These are phyloP conservation scores for Aspergillus sergii DNA, from an alignment of 2,329 filamentous ascomycete genomes.

Conservation along the genomic window DNA sequence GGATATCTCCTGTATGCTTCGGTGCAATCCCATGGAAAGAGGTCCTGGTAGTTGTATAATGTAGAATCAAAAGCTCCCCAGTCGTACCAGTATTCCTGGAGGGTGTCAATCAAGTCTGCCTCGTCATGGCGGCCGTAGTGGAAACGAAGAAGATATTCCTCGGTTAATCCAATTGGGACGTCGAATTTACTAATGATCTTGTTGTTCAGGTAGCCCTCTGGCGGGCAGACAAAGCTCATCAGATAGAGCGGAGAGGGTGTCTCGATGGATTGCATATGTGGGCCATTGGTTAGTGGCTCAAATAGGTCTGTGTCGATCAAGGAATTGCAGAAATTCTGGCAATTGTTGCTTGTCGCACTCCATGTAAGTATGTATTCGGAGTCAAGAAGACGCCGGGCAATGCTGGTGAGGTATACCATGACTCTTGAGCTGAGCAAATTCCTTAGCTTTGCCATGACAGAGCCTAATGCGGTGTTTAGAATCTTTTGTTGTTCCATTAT, in stretches of 20 bases:
- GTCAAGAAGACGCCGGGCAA: constrained; percentile 33
- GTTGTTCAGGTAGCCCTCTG: constrained; percentile 24
- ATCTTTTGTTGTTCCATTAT: neutral
- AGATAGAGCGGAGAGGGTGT: constrained; percentile 33
- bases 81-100: constrained; percentile 52
- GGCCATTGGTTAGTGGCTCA: constrained; percentile 27
- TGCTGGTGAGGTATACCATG: constrained; percentile 33
- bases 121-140: constrained; percentile 45
- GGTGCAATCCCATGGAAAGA: constrained; percentile 54
- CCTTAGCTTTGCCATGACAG: constrained; percentile 23
- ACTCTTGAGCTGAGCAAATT: constrained; percentile 26
- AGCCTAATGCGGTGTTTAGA: neutral
- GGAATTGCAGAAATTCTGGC: constrained; percentile 42
- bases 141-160: constrained; percentile 48
- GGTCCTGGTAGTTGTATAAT: constrained; percentile 45
- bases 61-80: constrained; percentile 46
- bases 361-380: constrained; percentile 32
- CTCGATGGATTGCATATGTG: neutral
- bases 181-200: constrained; percentile 37
- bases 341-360: constrained; percentile 40
- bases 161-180: constrained; percentile 45
- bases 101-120: constrained; percentile 48
- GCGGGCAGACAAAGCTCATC: constrained; percentile 45
- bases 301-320: constrained; percentile 38
- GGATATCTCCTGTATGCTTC: constrained; percentile 46